A percentile compares a stretch with the other conserved stretches of the same genome.
Conservation (phyloP, 495 filamentous ascomycete species). For the Lasiosphaeria ovina region DNA sequence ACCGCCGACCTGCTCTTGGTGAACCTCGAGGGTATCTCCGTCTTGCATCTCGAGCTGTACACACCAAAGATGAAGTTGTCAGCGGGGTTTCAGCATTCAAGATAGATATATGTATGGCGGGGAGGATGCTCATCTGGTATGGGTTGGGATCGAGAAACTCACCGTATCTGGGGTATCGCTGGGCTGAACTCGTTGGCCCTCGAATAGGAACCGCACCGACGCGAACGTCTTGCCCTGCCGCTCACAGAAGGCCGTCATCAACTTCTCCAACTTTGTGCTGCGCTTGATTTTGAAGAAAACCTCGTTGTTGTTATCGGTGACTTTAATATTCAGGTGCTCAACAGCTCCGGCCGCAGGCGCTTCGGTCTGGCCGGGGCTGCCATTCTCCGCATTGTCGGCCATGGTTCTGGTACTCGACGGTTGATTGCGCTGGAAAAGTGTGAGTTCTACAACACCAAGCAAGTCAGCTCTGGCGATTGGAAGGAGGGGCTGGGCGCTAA, state of each 20-base stretch:
- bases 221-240: constrained; percentile 81
- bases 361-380: constrained; percentile 56
- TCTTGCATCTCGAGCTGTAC: constrained; percentile 91
- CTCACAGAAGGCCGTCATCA: constrained; percentile 99
- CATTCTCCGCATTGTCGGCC: constrained; percentile 53
- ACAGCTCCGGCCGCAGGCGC: constrained; percentile 39
- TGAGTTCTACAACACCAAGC: neutral
- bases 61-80: constrained; percentile 6
- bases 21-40: constrained; percentile 94
- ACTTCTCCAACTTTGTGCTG: constrained; percentile 89
- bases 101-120: neutral
- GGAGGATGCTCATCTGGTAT: neutral
- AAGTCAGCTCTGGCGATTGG: neutral
- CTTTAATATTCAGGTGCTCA: constrained; percentile 97
- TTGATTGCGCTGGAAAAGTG: constrained; percentile 1
- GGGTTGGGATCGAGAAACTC: constrained; percentile 40
- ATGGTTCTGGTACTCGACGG: constrained; percentile 39
- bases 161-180: constrained; percentile 90
- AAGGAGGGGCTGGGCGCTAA: neutral
- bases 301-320: constrained; percentile 99
- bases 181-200: constrained; percentile 84
- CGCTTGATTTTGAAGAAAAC: constrained; percentile 99
- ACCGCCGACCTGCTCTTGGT: constrained; percentile 96
- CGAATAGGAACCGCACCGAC: constrained; percentile 94
- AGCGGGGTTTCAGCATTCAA: constrained; percentile 1